A percentile compares a stretch with the other conserved stretches of the same genome.
These are phyloP conservation scores for Sporothrix pseudoabietina DNA, from an alignment of 2,329 filamentous ascomycete species.

Conservation along the genomic window DNA sequence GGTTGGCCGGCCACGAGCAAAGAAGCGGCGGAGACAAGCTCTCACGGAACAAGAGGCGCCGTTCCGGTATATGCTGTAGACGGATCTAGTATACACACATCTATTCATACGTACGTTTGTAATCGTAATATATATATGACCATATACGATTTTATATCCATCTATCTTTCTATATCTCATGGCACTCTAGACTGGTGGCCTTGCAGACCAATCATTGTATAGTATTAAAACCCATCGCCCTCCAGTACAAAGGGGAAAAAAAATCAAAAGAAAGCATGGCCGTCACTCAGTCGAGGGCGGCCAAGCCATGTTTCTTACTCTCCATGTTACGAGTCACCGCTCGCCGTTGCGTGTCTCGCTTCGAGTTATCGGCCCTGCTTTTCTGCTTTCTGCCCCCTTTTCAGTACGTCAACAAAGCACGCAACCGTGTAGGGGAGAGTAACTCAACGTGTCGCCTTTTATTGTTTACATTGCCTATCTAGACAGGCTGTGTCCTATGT, in stretches of 20 bases:
- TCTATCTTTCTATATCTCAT: no score
- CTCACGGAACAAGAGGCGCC: not conserved
- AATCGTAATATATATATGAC: not conserved
- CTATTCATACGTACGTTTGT: not conserved
- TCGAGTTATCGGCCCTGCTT: not conserved
- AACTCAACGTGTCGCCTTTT: not conserved
- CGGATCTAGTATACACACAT: not conserved
- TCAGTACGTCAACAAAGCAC: not conserved
- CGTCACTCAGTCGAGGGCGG: not conserved
- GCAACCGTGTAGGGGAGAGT: not conserved
- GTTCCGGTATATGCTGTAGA: constrained; percentile 30
- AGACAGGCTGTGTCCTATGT: not conserved
- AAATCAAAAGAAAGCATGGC: not conserved
- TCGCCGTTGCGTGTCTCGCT: not conserved
- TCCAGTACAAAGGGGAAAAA: not conserved
- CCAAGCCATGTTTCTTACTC: not conserved
- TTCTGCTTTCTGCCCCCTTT: not conserved
- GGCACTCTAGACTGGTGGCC: not conserved
- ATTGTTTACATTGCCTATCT: not conserved
- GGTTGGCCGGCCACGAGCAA: not conserved
- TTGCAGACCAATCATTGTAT: not conserved
- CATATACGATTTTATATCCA: not conserved
- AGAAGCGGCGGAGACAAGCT: not conserved
- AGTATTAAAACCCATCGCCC: not conserved
- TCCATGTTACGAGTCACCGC: not conserved